Percentiles rank a stretch among this genome's conserved stretches.
phyloP scores from a whole-genome alignment of 352 stramenopile species.

The Thalassiosira hispida region DNA sequence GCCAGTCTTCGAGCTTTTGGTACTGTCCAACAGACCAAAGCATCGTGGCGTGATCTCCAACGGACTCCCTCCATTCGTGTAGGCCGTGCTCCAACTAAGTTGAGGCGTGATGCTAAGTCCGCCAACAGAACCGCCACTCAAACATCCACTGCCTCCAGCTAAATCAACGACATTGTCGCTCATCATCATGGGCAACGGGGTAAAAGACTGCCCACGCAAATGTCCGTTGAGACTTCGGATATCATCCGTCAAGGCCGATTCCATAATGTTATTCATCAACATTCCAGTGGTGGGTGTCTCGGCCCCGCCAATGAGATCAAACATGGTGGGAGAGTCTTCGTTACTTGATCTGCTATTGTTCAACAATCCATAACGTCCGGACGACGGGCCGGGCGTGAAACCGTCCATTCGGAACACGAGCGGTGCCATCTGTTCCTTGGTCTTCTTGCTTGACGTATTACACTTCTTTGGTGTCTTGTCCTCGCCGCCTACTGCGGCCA shows the following conservation, averaged over 20 bases:
- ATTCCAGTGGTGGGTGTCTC: conserved; percentile 49
- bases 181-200: conserved; percentile 63
- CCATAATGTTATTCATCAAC: conserved; percentile 51
- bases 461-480: conserved; percentile 55
- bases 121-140: neutral
- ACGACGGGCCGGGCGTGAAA: no score
- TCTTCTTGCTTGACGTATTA: conserved; percentile 43
- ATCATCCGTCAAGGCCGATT: conserved; percentile 67
- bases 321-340: conserved; percentile 36
- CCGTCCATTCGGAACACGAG: conserved; percentile 44
- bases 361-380: neutral
- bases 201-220: conserved; percentile 78
- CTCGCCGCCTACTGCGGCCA: neutral
- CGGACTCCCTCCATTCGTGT: neutral
- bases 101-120: conserved; percentile 50
- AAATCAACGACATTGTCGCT: conserved; percentile 15
- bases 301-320: conserved; percentile 49
- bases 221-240: conserved; percentile 69
- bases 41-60: conserved; percentile 58
- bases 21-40: conserved; percentile 65
- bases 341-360: conserved; percentile 10
- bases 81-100: conserved; percentile 74
- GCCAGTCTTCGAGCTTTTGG: conserved; percentile 38
- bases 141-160: neutral
- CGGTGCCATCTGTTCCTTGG: conserved; percentile 12